Evolutionary conservation across 768 basidiomycete species (phyloP), one percentile per base, ranked within the genome.

Genomic region (Mycena maculata): DNA sequence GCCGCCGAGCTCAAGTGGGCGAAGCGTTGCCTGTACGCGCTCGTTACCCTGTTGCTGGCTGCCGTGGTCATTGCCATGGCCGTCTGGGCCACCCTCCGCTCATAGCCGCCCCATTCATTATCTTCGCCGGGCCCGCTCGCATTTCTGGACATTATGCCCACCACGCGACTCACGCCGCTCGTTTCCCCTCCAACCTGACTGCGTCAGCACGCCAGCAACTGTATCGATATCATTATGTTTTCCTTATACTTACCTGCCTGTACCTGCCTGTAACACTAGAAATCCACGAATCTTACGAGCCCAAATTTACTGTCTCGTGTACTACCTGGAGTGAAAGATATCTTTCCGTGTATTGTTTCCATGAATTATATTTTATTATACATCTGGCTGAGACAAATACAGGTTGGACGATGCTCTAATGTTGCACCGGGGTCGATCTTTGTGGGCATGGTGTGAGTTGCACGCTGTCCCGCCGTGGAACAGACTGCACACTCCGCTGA

Each of bases 1-100:
- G 74, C 70, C 42, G 76, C 78, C 5, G 88, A 89, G 65, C 64
- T 82, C 36, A 87, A 88, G 68, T 89, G 87, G 88, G 88, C 87
- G 2, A 78, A 76, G 60, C 79, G 87, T 9, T 89, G 87, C 73
- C 76, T 89, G 28, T 83, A 74, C 67, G 90, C 90, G 1, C 79
- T 90, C 33, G 36, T 86, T 25, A 77, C 82, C 23, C 77, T 91
- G 58, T 56, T 81, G 31, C 72, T 85, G 61, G 70, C 85, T 44
- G 75, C 72, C 5, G 72, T 77, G 33, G 63, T 76, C 6, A 76
- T 71, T 22, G 83, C 75, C 9, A 41, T 83, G 7, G 74, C 73
- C 9, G 72, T 75, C n/a, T 85, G 81, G 80, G 78, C 45, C 25
- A 52, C 45, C 50, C 57, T 47, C 48, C 38, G 41, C 42, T 48